Conservation (phyloP, 2,329 filamentous ascomycete genomes). For the Hawksworthiomyces lignivorus region DNA sequence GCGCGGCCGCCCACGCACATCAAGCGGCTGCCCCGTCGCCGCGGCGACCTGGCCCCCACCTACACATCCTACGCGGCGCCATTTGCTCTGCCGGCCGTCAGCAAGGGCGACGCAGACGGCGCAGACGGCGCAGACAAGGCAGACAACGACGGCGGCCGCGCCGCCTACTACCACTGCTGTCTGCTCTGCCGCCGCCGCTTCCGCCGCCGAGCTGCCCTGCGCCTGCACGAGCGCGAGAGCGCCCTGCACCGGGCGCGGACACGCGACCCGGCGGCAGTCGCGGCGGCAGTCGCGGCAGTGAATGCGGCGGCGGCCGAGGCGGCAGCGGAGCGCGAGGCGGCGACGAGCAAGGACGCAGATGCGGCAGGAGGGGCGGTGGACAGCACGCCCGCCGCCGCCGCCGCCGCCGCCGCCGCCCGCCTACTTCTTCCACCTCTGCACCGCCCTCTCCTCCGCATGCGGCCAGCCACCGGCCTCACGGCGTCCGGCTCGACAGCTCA, state of each 20-base stretch:
- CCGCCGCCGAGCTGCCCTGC: slow-evolving; percentile 29
- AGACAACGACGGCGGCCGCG: slow-evolving; percentile 25
- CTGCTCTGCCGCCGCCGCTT: slow-evolving; percentile 36
- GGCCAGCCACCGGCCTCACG: slow-evolving; percentile 3
- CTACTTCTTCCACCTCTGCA: too few species aligned
- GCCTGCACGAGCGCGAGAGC: slow-evolving; percentile 36
- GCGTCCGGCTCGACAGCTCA: slow-evolving; percentile 19
- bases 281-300: slow-evolving; percentile 24
- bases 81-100: not conserved
- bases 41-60: slow-evolving; percentile 26
- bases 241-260: slow-evolving; percentile 30
- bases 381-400: not conserved
- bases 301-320: slow-evolving; percentile 20
- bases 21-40: slow-evolving; percentile 20
- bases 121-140: not conserved
- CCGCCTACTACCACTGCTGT: slow-evolving; percentile 32
- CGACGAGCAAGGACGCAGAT: not conserved
- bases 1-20: slow-evolving; percentile 8
- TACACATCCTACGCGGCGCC: slow-evolving; percentile 45
- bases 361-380: too few species aligned
- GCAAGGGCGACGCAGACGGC: not conserved
- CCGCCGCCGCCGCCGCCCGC: not conserved
- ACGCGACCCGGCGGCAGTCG: slow-evolving; percentile 18
- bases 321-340: not conserved
- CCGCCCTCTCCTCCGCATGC: slow-evolving; percentile 11